These are phyloP conservation scores for Oryza rufipogon DNA, from an alignment of 176 grass and related monocot genomes.

Conservation along the genomic window DNA sequence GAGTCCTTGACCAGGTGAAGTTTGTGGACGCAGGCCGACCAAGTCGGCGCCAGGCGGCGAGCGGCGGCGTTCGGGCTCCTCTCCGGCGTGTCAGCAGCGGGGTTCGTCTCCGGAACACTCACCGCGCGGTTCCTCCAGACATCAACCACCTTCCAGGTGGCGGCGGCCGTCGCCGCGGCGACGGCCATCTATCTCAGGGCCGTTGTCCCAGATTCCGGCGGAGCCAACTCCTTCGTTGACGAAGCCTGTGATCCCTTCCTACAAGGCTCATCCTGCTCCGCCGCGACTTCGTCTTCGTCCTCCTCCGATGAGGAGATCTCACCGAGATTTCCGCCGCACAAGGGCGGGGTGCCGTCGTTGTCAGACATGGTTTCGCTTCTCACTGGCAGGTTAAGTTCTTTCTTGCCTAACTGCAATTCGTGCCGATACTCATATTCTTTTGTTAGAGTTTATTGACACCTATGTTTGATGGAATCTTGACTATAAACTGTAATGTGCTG, in stretches of 20 bases:
- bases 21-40: slow-evolving; percentile 67
- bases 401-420: neutral
- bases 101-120: slow-evolving; percentile 80
- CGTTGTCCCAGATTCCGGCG: slow-evolving; percentile 62
- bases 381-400: slow-evolving; percentile 57
- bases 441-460: neutral
- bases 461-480: neutral
- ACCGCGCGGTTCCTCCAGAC: slow-evolving; percentile 82
- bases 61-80: slow-evolving; percentile 69
- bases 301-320: slow-evolving; percentile 47
- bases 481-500: neutral
- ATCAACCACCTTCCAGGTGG: slow-evolving; percentile 77
- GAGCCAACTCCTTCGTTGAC: slow-evolving; percentile 36
- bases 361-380: slow-evolving; percentile 72
- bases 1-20: slow-evolving; percentile 8
- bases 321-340: slow-evolving; percentile 41
- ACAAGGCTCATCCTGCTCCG: slow-evolving; percentile 28
- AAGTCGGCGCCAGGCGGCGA: slow-evolving; percentile 53
- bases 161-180: slow-evolving; percentile 48
- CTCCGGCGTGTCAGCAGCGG: slow-evolving; percentile 70
- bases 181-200: slow-evolving; percentile 66
- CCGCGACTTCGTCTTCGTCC: slow-evolving; percentile 32
- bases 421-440: neutral
- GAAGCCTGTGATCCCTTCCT: slow-evolving; percentile 63
- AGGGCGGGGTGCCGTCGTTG: slow-evolving; percentile 54